Evolutionary conservation across 2,329 filamentous ascomycete species (phyloP).

Genomic region (Claviceps spartinae): DNA sequence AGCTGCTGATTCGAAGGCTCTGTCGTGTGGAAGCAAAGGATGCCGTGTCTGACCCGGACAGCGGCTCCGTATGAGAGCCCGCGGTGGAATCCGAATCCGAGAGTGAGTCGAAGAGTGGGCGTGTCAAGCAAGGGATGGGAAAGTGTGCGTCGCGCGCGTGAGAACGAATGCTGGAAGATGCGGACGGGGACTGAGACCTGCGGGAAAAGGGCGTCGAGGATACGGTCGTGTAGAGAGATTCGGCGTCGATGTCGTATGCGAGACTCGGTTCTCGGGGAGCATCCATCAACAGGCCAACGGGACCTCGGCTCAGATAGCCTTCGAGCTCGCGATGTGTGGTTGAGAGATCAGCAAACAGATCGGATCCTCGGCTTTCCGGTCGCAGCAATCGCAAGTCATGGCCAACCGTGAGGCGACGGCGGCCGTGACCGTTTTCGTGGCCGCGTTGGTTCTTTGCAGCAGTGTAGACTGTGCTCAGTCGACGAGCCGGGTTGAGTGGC

Average conservation of each 20-base stretch:
- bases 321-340: constrained; percentile 7
- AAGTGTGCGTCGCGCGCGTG: neutral
- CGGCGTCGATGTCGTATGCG: constrained; percentile 3
- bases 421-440: neutral
- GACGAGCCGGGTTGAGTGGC: constrained; percentile 2
- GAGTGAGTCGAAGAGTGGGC: neutral
- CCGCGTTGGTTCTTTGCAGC: neutral
- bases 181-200: neutral
- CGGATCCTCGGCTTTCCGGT: constrained; percentile 4
- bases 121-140: neutral
- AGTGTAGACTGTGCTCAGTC: neutral
- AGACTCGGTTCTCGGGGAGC: neutral
- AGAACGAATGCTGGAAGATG: neutral
- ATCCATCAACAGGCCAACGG: neutral
- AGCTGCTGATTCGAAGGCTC: constrained; percentile 4
- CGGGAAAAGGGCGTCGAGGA: neutral
- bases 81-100: neutral
- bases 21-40: neutral
- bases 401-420: neutral
- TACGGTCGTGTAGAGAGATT: constrained; percentile 1
- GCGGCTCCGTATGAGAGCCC: neutral
- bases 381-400: neutral
- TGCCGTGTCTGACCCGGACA: neutral
- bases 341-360: constrained; percentile 9
- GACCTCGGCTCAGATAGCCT: constrained; percentile 4